Evolutionary conservation across 495 filamentous ascomycete species (phyloP).

Genomic region (Penicillium coprophilum): DNA sequence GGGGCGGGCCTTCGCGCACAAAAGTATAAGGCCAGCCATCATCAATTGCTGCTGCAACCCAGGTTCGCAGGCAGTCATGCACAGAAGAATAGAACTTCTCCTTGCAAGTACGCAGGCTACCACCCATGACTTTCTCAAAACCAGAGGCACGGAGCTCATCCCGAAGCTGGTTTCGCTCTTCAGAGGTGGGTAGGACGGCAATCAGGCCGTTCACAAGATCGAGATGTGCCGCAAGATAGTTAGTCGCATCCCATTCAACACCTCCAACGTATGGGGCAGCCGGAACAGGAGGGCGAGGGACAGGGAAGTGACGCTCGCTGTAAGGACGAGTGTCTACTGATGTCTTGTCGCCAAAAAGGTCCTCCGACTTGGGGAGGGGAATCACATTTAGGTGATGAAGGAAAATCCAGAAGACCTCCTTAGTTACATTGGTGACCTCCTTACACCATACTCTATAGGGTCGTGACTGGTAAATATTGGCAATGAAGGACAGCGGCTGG

Average conservation of each 20-base stretch:
- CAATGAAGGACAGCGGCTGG: slow-evolving; percentile 79
- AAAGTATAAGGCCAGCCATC: slow-evolving; percentile 81
- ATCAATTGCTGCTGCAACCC: slow-evolving; percentile 81
- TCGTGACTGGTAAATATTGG: slow-evolving; percentile 80
- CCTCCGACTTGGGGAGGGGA: slow-evolving; percentile 44
- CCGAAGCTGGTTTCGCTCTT: slow-evolving; percentile 77
- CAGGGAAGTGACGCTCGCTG: slow-evolving; percentile 71
- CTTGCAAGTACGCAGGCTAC: slow-evolving; percentile 83
- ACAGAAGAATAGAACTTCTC: slow-evolving; percentile 94
- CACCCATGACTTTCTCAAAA: slow-evolving; percentile 88
- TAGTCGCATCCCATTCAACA: slow-evolving; percentile 98
- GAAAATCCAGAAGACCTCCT: slow-evolving; percentile 99
- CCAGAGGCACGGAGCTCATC: slow-evolving; percentile 76
- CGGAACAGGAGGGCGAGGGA: slow-evolving; percentile 84
- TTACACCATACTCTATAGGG: slow-evolving; percentile 94
- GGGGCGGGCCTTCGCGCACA: slow-evolving; percentile 70
- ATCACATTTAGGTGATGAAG: slow-evolving; percentile 90
- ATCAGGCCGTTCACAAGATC: slow-evolving; percentile 91
- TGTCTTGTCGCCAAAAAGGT: slow-evolving; percentile 26
- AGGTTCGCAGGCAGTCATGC: slow-evolving; percentile 83
- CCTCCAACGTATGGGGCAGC: slow-evolving; percentile 96
- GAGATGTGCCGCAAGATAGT: slow-evolving; percentile 88
- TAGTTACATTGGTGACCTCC: slow-evolving; percentile 87
- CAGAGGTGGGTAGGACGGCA: slow-evolving; percentile 70
- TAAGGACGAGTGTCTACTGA: slow-evolving; percentile 17